Conservation (phyloP, 2,329 filamentous ascomycete genomes). For the Penicillium sp. region DNA sequence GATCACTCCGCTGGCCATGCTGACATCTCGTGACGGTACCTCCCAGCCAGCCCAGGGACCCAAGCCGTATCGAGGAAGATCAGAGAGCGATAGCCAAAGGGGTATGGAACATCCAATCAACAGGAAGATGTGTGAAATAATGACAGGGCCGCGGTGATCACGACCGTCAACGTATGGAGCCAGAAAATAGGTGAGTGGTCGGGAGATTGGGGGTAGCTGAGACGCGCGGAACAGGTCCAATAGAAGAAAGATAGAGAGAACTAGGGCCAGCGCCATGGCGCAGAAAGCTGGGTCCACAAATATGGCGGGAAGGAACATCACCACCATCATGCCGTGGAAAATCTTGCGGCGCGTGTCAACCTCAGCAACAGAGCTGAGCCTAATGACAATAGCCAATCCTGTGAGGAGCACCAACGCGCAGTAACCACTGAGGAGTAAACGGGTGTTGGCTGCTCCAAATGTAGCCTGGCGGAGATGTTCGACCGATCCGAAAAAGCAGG, state of each 20-base stretch:
- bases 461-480: slow-evolving; percentile 63
- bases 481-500: slow-evolving; percentile 58
- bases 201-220: slow-evolving; percentile 85
- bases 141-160: slow-evolving; percentile 88
- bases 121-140: slow-evolving; percentile 93
- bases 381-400: slow-evolving; percentile 73
- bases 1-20: slow-evolving; percentile 88
- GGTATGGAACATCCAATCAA: slow-evolving; percentile 93
- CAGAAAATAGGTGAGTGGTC: slow-evolving; percentile 80
- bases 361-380: slow-evolving; percentile 73
- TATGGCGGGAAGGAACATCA: slow-evolving; percentile 84
- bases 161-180: slow-evolving; percentile 92
- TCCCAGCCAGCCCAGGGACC: slow-evolving; percentile 71
- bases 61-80: slow-evolving; percentile 58
- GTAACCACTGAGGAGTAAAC: slow-evolving; percentile 74
- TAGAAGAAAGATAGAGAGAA: slow-evolving; percentile 80
- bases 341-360: slow-evolving; percentile 96
- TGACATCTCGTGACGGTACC: slow-evolving; percentile 68
- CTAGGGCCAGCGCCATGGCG: slow-evolving; percentile 73
- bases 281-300: slow-evolving; percentile 85
- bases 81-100: slow-evolving; percentile 81
- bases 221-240: slow-evolving; percentile 87
- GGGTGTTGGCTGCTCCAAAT: slow-evolving; percentile 75
- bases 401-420: slow-evolving; percentile 67
- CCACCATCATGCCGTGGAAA: slow-evolving; percentile 98